Evolutionary conservation across 2,329 filamentous ascomycete species (phyloP), one percentile per base, ranked within the genome.

Genomic region (Emergomyces africanus): DNA sequence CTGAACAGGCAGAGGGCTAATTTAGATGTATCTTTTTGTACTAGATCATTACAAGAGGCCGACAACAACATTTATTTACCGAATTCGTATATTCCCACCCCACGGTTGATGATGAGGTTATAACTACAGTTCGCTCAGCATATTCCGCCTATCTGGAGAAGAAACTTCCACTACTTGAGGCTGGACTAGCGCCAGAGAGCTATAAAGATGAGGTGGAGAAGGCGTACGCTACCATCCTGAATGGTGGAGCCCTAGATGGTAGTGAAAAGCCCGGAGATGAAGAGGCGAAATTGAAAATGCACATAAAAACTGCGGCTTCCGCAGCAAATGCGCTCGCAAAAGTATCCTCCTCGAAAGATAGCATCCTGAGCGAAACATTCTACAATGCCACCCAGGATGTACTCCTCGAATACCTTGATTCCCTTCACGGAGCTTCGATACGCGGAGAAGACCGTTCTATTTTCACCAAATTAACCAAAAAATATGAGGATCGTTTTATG

Each of bases 201-300:
- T 83, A 80, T 66, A 71, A 75, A 57, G 66, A 73, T 23, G 75
- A 78, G 44, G 75, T 78, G 0, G 72, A 79, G 48, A 75, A 78
- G 62, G 72, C 72, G 23, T 85, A 85, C 68, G 77, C 75, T 49
- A 73, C 75, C 60, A 77, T 85, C 4, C 70, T 84, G 55, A 74
- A 75, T 50, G 82, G 82, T 5, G 79, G 80, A 60, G 74, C 79
- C 3, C 63, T 83, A n/a, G 77, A 78, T 44, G 79, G 79, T 6
- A 77, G 78, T 49, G 74, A 73, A 30, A 77, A 77, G 55, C 79
- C 88, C 0, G 83, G 86, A 6, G 90, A 95, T 67, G 84, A 85
- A 59, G 88, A 95, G 70, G 89, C 89, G 15, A 95, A 95, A 76
- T 75, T 89, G 64, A 95, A 91, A 75, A 95, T 95, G 89, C 89